These are phyloP conservation scores for Rhinocladiella mackenziei DNA, from an alignment of 2,329 filamentous ascomycete genomes.

Conservation along the genomic window DNA sequence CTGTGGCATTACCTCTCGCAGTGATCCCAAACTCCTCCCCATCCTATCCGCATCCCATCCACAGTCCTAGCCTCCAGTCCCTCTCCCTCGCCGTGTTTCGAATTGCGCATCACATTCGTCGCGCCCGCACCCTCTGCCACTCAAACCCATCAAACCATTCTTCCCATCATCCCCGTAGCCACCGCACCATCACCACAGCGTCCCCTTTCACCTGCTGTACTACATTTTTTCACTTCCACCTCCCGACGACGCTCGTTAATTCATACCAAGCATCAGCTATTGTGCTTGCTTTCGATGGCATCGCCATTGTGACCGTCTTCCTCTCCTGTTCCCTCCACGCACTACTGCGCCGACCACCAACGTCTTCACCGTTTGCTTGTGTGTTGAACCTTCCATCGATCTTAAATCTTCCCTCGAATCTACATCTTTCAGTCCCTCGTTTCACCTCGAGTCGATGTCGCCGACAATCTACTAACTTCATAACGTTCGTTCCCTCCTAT, in stretches of 20 bases:
- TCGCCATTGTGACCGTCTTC: constrained; percentile 10
- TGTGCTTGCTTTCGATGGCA: constrained; percentile 19
- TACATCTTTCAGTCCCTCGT: constrained; percentile 21
- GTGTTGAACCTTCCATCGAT: constrained; percentile 11
- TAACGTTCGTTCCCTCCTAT: constrained; percentile 10
- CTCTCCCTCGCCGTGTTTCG: constrained; percentile 18
- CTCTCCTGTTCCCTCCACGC: constrained; percentile 6
- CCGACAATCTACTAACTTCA: constrained; percentile 9
- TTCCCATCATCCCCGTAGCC: constrained; percentile 25
- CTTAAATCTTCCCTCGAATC: constrained; percentile 15
- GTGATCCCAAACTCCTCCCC: no score
- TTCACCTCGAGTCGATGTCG: constrained; percentile 18
- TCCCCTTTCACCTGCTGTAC: constrained; percentile 9
- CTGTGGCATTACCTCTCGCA: no score
- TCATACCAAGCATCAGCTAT: constrained; percentile 9
- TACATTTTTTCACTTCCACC: constrained; percentile 13
- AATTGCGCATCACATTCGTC: constrained; percentile 22
- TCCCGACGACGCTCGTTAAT: constrained; percentile 22
- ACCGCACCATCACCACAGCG: constrained; percentile 18
- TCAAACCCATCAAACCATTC: constrained; percentile 4
- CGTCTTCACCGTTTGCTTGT: constrained; percentile 8
- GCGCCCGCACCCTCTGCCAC: constrained; percentile 8
- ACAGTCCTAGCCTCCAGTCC: no score
- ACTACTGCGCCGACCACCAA: constrained; percentile 5
- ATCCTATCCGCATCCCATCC: no score